phyloP scores from a whole-genome alignment of 768 basidiomycete genomes.

The Lentinula detonsa region DNA sequence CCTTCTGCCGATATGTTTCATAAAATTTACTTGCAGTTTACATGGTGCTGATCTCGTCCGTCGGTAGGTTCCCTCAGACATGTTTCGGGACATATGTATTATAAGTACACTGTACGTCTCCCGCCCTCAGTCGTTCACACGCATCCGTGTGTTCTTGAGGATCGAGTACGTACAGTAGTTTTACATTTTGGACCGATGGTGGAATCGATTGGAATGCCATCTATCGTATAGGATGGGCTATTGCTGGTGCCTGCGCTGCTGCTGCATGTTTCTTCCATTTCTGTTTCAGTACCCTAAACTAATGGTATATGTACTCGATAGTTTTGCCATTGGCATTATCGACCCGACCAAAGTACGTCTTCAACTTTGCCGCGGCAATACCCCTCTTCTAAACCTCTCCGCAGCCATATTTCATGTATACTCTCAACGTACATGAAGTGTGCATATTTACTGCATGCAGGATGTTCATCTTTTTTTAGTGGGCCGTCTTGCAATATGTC shows the following conservation, averaged over 20 bases:
- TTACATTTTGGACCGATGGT: conserved; percentile 41
- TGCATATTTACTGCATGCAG: not conserved
- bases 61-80: no score
- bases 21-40: no score
- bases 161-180: no score
- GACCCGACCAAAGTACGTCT: conserved; percentile 65
- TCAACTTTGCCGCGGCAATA: not conserved
- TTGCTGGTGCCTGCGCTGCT: conserved; percentile 48
- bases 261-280: conserved; percentile 29
- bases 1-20: no score
- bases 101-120: no score
- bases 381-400: conserved; percentile 30
- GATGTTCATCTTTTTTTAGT: conserved; percentile 33
- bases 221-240: conserved; percentile 59
- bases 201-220: conserved; percentile 43
- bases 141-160: no score
- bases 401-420: conserved; percentile 74
- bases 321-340: conserved; percentile 80
- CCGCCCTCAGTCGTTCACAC: no score
- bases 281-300: not conserved
- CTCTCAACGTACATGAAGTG: conserved; percentile 54
- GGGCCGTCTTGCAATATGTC: conserved; percentile 87
- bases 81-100: no score
- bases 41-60: no score
- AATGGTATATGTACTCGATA: conserved; percentile 17